Base-by-base conservation (phyloP, 108 stramenopile species). In the Pseudonitzschia multiseries region DNA sequence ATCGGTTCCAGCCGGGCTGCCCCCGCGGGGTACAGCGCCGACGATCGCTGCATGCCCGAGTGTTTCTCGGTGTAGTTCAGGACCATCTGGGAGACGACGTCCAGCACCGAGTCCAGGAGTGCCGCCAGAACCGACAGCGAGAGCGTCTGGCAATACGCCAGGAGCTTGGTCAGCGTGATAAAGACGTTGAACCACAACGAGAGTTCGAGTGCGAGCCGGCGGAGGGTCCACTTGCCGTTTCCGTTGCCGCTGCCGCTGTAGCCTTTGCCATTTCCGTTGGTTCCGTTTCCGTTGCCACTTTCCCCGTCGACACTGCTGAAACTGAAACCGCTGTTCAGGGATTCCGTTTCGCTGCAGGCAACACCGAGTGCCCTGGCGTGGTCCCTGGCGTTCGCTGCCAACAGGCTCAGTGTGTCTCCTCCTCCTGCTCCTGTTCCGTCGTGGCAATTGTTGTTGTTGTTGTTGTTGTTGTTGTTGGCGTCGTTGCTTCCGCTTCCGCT, bases 21-120 rank as follows among this genome's bases (percentile, higher is more conserved):
- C 12, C 97, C 97, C 4, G 94, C 96, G 1, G 97, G 97, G 82
- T 96, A 98, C 62, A 87, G 80, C 9, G 92, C 95, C 20, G 84
- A 85, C 24, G 80, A 79, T 18, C 92, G 89, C 42, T 89, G 76
- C 65, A 87, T 79, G 20, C 69, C 79, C n/a, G 82, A 84, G 69
- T 89, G 79, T 36, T 86, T 81, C 70, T 97, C 96, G 24, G 96
- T 91, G 64, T 88, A 92, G 40, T 83, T 83, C 22, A 98, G 70
- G 0, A 98, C 89, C 24, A 62, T 42, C 70, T 98, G 97, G 14
- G 87, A 89, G 12, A 96, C 84, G 14, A 98, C 91, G 77, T 98
- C 97, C 65, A 98, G 78, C 48, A 95, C 80, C 4, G 88, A 88
- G 71, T 98, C 97, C 31, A 95, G 79, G 65, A 96, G 68, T 18